Evolutionary conservation across 495 filamentous ascomycete species (phyloP), one percentile per base, ranked within the genome.

Genomic region (Aspergillus kassunensis): DNA sequence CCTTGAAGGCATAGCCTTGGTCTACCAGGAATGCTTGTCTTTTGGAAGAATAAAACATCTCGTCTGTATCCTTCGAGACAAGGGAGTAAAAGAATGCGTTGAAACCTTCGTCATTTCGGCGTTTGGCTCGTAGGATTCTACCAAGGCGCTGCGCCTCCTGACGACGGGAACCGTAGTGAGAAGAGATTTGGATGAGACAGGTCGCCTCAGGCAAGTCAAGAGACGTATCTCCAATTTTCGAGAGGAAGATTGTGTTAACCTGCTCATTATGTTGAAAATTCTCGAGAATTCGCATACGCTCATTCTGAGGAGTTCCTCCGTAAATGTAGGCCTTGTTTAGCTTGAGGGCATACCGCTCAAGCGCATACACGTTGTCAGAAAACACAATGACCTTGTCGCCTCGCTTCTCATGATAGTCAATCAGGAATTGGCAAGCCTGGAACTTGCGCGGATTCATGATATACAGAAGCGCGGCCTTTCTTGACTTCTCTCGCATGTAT

Each of bases 301-400:
- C 93, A 9, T 79, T 73, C 56, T 96, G 90, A 5, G 81, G 77
- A 2, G 93, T 99, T 55, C 85, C 89, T 49, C 93, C 93, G 67
- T 87, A 97, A 66, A 99, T 97, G 70, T 86, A 97, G 33, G 87
- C 87, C 63, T 96, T 97, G 30, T 81, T 79, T 25, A 98, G 76
- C 55, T 89, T 90, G 23, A 83, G 70, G 11, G 93, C 93, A 63
- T 97, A 97, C 20, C 79, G 74, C 62, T 90, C 81, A 36, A 98
- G 79, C 0, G 95, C 91, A 67, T 91, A 99, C 56, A 99, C 91
- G 64, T 99, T 97, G 68, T 99, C 93, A 1, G 90, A 95, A 68
- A 97, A 99, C 49, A 99, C 95, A 56, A 99, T 97, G 62, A 97
- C 88, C 65, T 99, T 99, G 77, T 99, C 93, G 5, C 95, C 93